Evolutionary conservation across 257 asterid species (phyloP).

Genomic region (Linderniella brevidens): DNA sequence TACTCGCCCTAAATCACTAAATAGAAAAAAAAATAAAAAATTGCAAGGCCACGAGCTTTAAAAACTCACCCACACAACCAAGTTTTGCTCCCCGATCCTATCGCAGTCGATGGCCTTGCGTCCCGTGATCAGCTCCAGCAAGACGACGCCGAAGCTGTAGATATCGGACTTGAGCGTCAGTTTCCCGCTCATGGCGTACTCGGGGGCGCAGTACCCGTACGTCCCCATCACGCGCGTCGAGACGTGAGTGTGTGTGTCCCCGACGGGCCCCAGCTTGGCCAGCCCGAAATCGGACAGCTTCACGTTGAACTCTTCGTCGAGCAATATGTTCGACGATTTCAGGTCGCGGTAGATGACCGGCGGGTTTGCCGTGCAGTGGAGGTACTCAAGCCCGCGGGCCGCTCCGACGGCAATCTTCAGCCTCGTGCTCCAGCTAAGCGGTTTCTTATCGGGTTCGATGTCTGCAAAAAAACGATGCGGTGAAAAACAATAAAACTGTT

Average conservation of each 20-base stretch:
- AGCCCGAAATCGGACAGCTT: constrained; percentile 88
- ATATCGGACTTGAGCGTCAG: constrained; percentile 79
- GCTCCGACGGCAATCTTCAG: constrained; percentile 73
- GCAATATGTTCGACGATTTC: constrained; percentile 67
- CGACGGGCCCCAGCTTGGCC: constrained; percentile 82
- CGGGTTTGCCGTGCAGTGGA: constrained; percentile 73
- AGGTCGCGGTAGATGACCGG: constrained; percentile 79
- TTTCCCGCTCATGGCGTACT: constrained; percentile 77
- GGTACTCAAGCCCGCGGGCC: constrained; percentile 77
- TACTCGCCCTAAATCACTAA: neutral
- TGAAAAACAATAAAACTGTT: too few relatives aligned
- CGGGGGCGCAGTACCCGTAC: constrained; percentile 86
- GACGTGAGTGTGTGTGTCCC: constrained; percentile 80
- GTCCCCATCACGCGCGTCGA: constrained; percentile 97
- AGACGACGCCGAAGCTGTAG: constrained; percentile 79
- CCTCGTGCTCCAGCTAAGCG: constrained; percentile 69
- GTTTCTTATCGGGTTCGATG: constrained; percentile 25
- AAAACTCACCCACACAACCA: constrained; percentile 69
- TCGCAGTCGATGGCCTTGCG: constrained; percentile 51
- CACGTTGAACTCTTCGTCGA: constrained; percentile 62
- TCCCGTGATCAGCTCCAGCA: constrained; percentile 77
- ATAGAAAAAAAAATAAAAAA: neutral
- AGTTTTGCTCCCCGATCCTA: constrained; percentile 51
- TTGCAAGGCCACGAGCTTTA: too few relatives aligned
- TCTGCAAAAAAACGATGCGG: constrained; percentile 20